These are phyloP conservation scores for Plantago major DNA, from an alignment of 257 asterid species.

Conservation along the genomic window DNA sequence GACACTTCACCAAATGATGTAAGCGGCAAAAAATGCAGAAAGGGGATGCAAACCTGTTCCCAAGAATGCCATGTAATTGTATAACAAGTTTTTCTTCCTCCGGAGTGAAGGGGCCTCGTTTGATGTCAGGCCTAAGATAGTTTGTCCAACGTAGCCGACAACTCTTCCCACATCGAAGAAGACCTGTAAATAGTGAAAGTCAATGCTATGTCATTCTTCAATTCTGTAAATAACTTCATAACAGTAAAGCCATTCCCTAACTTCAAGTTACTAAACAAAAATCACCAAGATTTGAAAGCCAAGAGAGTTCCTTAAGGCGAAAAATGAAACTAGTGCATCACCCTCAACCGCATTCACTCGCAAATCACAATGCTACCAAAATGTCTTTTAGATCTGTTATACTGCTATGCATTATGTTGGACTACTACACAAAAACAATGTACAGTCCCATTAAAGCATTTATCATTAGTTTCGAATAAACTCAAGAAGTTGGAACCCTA, in stretches of 20 bases:
- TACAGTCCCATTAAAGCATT: no score
- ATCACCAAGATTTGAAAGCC: neutral
- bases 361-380: no score
- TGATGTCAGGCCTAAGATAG: slow-evolving; percentile 91
- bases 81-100: slow-evolving; percentile 90
- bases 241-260: neutral
- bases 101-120: slow-evolving; percentile 71
- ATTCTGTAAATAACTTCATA: neutral
- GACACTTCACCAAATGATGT: neutral
- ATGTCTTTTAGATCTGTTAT: no score
- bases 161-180: slow-evolving; percentile 95
- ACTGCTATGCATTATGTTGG: no score
- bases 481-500: no score
- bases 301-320: neutral
- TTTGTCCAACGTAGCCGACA: slow-evolving; percentile 89
- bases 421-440: no score
- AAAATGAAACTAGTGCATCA: no score
- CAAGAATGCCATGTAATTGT: slow-evolving; percentile 87
- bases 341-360: no score
- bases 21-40: neutral
- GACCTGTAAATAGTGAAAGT: slow-evolving; percentile 37
- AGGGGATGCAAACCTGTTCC: slow-evolving; percentile 57
- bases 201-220: neutral
- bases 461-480: no score
- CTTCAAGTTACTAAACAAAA: neutral